Evolutionary conservation across 805 yeast species (phyloP), one percentile per base, ranked within the genome.

Genomic region (Scheffersomyces amazonensis): DNA sequence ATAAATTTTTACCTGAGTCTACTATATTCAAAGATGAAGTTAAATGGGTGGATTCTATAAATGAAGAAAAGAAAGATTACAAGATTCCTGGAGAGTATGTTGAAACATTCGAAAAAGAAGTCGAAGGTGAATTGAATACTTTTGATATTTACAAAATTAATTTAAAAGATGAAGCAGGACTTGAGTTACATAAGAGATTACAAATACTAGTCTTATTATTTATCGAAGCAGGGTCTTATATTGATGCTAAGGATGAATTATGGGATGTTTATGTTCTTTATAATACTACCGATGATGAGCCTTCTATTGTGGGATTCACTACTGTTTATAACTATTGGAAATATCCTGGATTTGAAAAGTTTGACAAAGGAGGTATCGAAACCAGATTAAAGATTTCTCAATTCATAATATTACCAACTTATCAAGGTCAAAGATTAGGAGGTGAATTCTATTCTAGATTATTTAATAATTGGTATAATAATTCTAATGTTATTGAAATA

Each of bases 221-320:
- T 63, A 91, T 93, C 48, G 99, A 93, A 57, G 98, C 96, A 0
- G 98, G 96, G 1, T 80, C 95, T 1, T 87, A 78, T 52, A 88
- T 93, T 39, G 96, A 90, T 54, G 71, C 73, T 28, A 59, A 59
- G 0, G 99, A 93, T 59, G 71, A 73, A 7, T 69, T 75, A 13
- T 93, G 99, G 99, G 88, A 86, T 34, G 56, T 89, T 2, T 90
- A 77, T 54, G 66, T 83, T 25, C 46, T 84, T 38, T 68, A 67
- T 47, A 54, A 54, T 17, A 41, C 43, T n/a, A 41, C 45, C 15
- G 46, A 49, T 21, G 50, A 47, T 4, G 58, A 56, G 31, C 53
- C 67, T 18, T 58, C 78, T 42, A 75, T 90, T 37, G 76, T 80
- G 25, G 98, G 97, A 0, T 93, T 84, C 56, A 64, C 83, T 18